Evolutionary conservation across 2,329 filamentous ascomycete species (phyloP), one percentile per base, ranked within the genome.

Genomic region (Thielaviopsis euricoi): DNA sequence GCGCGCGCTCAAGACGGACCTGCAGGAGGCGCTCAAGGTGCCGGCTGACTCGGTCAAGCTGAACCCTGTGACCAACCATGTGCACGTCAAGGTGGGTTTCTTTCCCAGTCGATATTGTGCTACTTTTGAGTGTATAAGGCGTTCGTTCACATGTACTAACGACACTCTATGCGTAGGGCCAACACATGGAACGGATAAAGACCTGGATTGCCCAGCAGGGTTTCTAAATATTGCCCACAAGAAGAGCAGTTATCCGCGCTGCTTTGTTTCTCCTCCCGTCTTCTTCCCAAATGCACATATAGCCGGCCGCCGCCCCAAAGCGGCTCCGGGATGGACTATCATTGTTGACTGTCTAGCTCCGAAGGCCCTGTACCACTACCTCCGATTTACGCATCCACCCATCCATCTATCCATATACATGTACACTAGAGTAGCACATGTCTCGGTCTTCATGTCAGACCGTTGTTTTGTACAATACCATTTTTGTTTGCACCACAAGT

Each of bases 11-110:
- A 76, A 80, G 61, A 70, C 77, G 40, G 85, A 89, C 64, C 67
- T 97, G 58, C 71, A 75, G 43, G 66, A 71, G 21, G 77, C 75
- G 12, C 69, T 95, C 61, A 71, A 74, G 1, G 66, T 91, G 49
- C 70, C 76, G 23, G 67, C 75, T 54, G 73, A 78, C 15, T 72
- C 81, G 6, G 73, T 83, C 49, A 72, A 68, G 62, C 62, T 81
- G 51, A 80, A 80, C 63, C 72, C 72, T 21, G 71, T 84, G 55
- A 95, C 86, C 51, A 77, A 78, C 55, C 85, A 95, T 65, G 78
- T 97, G 56, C 73, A 85, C 62, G 74, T 95, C 62, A 88, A 84
- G 76, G 86, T 87, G 68, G 29, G 19, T 46, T 46, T 53, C 26
- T 52, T 29, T 52, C 19, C 51, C 19, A 33, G 7, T 15, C 33